Conservation (phyloP, 106 monocot genomes). For the Chionographis japonica region DNA sequence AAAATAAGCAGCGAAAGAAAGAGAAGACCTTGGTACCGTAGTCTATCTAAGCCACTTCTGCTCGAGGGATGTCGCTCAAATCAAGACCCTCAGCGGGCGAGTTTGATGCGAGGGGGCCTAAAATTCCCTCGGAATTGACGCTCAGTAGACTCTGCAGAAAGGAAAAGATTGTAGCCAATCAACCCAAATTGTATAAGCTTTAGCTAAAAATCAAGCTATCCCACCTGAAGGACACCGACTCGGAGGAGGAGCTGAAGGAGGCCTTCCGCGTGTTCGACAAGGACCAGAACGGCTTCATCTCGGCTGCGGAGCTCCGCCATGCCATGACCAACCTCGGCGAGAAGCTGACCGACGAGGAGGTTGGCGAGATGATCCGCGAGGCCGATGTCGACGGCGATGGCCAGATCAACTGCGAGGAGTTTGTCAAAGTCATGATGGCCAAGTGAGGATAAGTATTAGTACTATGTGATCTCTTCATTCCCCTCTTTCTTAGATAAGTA, state of each 20-base stretch:
- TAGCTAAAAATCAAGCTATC: too few species aligned
- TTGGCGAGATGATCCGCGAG: conserved; percentile 47
- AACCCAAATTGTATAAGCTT: too few species aligned
- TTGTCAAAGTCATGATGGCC: conserved; percentile 64
- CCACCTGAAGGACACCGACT: conserved; percentile 51
- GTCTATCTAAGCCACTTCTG: too few species aligned
- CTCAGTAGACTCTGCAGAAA: conserved; percentile 35
- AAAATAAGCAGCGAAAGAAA: too few species aligned
- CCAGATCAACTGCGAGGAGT: conserved; percentile 60
- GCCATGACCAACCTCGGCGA: conserved; percentile 60
- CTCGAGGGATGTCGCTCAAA: conserved; percentile 16
- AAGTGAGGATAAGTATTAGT: conserved; percentile 19
- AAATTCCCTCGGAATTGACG: conserved; percentile 36
- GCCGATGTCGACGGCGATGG: conserved; percentile 53
- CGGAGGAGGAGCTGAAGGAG: conserved; percentile 52
- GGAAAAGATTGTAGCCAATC: too few species aligned
- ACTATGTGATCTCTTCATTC: too few species aligned
- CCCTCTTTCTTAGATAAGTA: too few species aligned
- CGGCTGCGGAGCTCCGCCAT: conserved; percentile 46
- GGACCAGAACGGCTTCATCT: conserved; percentile 59
- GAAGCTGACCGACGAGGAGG: conserved; percentile 51
- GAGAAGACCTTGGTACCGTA: background rate
- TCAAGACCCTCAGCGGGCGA: conserved; percentile 30
- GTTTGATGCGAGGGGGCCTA: conserved; percentile 32
- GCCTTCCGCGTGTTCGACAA: conserved; percentile 58